Conservation (phyloP, 331 rosid genomes). For the Prunus yedoensis region DNA sequence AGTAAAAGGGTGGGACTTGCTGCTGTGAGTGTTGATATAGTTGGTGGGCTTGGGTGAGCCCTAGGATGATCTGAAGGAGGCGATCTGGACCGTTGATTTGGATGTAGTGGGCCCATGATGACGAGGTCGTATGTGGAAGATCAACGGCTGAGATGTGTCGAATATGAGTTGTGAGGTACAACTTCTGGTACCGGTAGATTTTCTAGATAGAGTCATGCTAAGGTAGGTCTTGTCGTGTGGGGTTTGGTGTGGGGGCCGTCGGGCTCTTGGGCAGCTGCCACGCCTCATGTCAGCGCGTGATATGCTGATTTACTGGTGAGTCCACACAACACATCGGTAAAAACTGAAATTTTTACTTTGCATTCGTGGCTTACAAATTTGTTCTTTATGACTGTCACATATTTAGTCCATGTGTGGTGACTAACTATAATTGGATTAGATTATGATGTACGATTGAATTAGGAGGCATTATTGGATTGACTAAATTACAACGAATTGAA, state of each 20-base stretch:
- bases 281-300: not conserved
- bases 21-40: constrained; percentile 23
- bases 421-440: no score
- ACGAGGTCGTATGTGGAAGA: not conserved
- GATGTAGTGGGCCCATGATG: constrained; percentile 35
- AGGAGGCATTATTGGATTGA: no score
- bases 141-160: constrained; percentile 12
- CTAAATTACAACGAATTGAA: no score
- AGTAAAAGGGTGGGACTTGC: constrained; percentile 7
- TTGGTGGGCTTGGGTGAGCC: constrained; percentile 45
- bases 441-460: no score
- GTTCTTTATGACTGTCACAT: no score
- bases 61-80: constrained; percentile 29
- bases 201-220: constrained; percentile 17
- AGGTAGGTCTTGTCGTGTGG: constrained; percentile 9
- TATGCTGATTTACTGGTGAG: not conserved
- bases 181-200: constrained; percentile 16
- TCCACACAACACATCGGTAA: not conserved
- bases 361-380: no score
- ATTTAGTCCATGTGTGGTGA: no score
- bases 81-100: constrained; percentile 40
- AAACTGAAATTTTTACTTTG: no score
- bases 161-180: not conserved
- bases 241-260: not conserved
- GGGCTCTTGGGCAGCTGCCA: not conserved